Base-by-base conservation (phyloP, 78 protist genomes). In the Dictyostelium intermedium region DNA sequence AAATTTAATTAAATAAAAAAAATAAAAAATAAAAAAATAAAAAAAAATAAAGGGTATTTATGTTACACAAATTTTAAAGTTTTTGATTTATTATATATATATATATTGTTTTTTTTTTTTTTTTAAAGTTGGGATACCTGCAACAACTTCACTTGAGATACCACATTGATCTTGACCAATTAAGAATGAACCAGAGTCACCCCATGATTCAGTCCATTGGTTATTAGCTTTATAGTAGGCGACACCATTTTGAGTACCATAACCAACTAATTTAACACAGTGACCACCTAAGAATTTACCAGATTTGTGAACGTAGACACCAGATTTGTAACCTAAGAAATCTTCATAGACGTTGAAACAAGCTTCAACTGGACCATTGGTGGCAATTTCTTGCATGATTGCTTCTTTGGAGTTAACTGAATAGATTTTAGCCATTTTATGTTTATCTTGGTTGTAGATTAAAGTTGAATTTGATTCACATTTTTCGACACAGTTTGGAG, bases 141-240 rank as follows among this genome's bases (percentile, higher is more conserved):
- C 79, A 41, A 85, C 92, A 41, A 56, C 85, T 20, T 61, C 92
- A 27, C 6, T 5, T 50, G 96, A 98, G 45, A 97, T 96, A 39
- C 98, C 97, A 85, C 98, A 97, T 76, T 97, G 97, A 41, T 98
- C 98, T 23, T 79, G 43, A 25, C 41, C 43, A 84, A 98, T 97
- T 85, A 35, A 41, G 86, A 96, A 98, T 79, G 5, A 39, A 11
- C 99, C 99, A 13, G 63, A 10, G 23, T 91, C 82, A 37, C 98
- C 98, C 98, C 98, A 97, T 11, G 73, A n/a, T 39, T 89, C 47
- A 16, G 96, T 95, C 98, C 98, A 98, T 43, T 96, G 91, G 92
- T 98, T 98, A 84, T 72, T 72, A 30, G 45, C 79, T 34, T 13
- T 3, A 5, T 98, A 98, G 86, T 97, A 98, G 60, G 60, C 35